Evolutionary conservation across 2,329 filamentous ascomycete genomes (phyloP), one percentile per base, ranked within the genome.

Genomic region (Apiospora arundinis): DNA sequence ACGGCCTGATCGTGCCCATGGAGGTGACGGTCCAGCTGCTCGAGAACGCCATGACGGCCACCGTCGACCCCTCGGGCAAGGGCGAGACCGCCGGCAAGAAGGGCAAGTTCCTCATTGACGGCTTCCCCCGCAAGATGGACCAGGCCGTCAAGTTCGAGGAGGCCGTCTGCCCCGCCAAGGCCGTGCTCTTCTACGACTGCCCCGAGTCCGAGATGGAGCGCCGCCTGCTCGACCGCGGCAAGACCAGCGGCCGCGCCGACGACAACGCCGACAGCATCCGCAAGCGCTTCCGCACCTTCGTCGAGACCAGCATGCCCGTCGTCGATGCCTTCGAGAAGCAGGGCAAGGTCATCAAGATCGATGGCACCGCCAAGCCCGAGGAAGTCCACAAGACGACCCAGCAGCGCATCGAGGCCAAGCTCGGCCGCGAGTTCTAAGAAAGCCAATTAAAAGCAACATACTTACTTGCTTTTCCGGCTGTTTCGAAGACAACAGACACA

Each of bases 1-100:
- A 99, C 81, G 96, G 96, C 72, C 91, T 91, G 77, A 99, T 99
- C 82, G 96, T 99, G 74, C 96, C 96, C n/a, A 97, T 97, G 94
- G 95, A 98, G 83, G 95, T 98, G 68, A 99, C 96, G 6, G 92
- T 99, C 72, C 92, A 95, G 78, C 85, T 99, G 46, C 89, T 99
- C 60, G 95, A 98, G 84, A 97, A 97, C 82, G 94, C 95, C 72
- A 98, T 99, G 94, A 88, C 87, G 71, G 90, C 88, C 11, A 87
- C 89, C 16, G 89, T 97, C 69, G 79, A 86, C 70, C 83, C 86
- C 71, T 82, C 85, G 9, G 37, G 69, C 12, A 71, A 69, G 32
- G 74, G 74, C 68, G 69, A 72, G 16, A 77, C 79, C 69, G 77
- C 74, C 69, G 78, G 72, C 69, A 81, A 79, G 74, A 92, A 90